Conservation (phyloP, 2,329 filamentous ascomycete species). For the Phyllosticta ampelicida region DNA sequence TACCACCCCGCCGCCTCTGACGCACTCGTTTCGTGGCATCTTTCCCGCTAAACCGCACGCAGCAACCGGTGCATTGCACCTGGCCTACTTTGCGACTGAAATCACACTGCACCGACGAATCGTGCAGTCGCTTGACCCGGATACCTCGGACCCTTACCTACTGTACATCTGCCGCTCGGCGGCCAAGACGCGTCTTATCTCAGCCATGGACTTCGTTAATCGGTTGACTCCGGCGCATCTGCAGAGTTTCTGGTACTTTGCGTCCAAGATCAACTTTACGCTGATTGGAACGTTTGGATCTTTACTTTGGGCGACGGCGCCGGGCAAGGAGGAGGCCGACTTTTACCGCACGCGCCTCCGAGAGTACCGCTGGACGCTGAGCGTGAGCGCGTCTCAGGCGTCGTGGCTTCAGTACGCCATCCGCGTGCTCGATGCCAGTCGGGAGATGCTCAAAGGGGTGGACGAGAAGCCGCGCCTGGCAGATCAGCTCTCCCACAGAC, state of each 20-base stretch:
- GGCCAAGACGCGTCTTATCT: slow-evolving; percentile 87
- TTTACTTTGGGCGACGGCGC: slow-evolving; percentile 78
- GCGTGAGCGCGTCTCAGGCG: slow-evolving; percentile 67
- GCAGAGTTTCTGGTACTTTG: slow-evolving; percentile 87
- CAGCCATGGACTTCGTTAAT: slow-evolving; percentile 96
- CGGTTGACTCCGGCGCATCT: slow-evolving; percentile 77
- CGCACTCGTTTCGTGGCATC: slow-evolving; percentile 1
- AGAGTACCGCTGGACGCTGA: slow-evolving; percentile 91
- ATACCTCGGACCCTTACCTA: slow-evolving; percentile 53
- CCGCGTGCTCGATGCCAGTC: slow-evolving; percentile 34
- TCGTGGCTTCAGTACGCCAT: slow-evolving; percentile 37
- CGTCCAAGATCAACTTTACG: slow-evolving; percentile 82
- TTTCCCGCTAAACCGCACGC: slow-evolving; percentile 1
- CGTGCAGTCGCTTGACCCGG: slow-evolving; percentile 60
- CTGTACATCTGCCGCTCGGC: slow-evolving; percentile 88
- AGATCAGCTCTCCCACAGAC: slow-evolving; percentile 2
- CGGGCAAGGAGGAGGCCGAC: slow-evolving; percentile 76
- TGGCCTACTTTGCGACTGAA: slow-evolving; percentile 88
- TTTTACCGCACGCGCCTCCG: slow-evolving; percentile 79
- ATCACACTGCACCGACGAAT: slow-evolving; percentile 89
- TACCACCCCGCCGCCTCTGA: slow-evolving; percentile 2
- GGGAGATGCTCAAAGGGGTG: slow-evolving; percentile 34
- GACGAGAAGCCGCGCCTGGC: slow-evolving; percentile 30
- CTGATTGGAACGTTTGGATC: slow-evolving; percentile 91
- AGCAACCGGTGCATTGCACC: slow-evolving; percentile 55